Evolutionary conservation across 192 early-diverging fungal genomes (phyloP).

Genomic region (Entomortierella beljakovae): DNA sequence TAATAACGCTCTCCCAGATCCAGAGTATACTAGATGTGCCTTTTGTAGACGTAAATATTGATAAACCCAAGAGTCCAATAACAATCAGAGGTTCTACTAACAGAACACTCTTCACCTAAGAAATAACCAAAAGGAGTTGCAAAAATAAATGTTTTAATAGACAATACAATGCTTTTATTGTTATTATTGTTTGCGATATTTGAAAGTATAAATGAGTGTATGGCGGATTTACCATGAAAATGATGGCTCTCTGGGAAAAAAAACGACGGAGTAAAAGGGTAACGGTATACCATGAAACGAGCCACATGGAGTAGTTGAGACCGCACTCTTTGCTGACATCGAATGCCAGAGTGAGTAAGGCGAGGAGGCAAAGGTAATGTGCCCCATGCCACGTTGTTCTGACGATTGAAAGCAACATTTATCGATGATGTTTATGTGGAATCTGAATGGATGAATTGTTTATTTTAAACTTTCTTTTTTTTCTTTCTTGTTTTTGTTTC

Average conservation of each 20-base stretch:
- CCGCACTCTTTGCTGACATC: slow-evolving; percentile 40
- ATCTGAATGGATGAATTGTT: not conserved
- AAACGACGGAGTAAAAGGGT: slow-evolving; percentile 26
- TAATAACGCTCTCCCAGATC: slow-evolving; percentile 47
- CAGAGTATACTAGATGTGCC: slow-evolving; percentile 16
- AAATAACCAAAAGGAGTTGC: not conserved
- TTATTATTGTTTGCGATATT: no score
- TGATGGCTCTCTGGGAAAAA: slow-evolving; percentile 15
- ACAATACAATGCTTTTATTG: no score
- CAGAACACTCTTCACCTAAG: slow-evolving; percentile 20
- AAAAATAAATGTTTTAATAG: not conserved
- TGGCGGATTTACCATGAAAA: slow-evolving; percentile 13
- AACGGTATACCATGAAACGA: slow-evolving; percentile 40
- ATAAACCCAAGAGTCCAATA: slow-evolving; percentile 20
- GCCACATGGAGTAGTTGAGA: slow-evolving; percentile 49
- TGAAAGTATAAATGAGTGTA: not conserved
- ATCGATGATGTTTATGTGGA: not conserved
- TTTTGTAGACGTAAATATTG: slow-evolving; percentile 34
- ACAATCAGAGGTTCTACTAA: slow-evolving; percentile 36
- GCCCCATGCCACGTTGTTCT: slow-evolving; percentile 31
- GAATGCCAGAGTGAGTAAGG: slow-evolving; percentile 40
- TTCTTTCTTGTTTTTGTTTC: not conserved
- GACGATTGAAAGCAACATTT: slow-evolving; percentile 42
- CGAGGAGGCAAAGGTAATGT: slow-evolving; percentile 44
- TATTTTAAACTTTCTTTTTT: not conserved